These are phyloP conservation scores for Camellia lanceoleosa DNA, from an alignment of 148 eudicot genomes.

Conservation along the genomic window DNA sequence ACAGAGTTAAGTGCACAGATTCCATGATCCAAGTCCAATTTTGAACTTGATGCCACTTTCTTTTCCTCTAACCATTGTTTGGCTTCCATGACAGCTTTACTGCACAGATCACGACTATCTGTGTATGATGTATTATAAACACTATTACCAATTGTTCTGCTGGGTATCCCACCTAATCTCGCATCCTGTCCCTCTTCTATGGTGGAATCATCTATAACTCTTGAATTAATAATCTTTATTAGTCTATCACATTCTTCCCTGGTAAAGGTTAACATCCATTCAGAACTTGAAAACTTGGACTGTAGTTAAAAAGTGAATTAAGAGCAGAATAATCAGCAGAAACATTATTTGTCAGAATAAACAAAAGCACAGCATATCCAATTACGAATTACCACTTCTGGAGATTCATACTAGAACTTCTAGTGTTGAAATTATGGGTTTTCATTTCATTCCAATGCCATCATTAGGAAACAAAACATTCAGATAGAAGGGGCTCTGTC, in stretches of 20 bases:
- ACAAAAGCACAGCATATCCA: not conserved
- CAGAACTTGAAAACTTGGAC: conserved; percentile 14
- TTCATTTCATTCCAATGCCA: not conserved
- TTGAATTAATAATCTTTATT: conserved; percentile 57
- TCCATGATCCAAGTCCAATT: conserved; percentile 33
- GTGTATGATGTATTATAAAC: conserved; percentile 2
- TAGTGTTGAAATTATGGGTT: not conserved
- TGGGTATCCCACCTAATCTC: conserved; percentile 19
- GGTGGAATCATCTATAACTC: conserved; percentile 36
- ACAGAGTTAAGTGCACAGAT: conserved; percentile 26
- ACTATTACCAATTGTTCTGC: conserved; percentile 23
- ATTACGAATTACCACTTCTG: not conserved
- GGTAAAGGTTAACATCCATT: conserved; percentile 27
- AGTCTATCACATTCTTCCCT: conserved; percentile 81
- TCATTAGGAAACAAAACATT: not conserved
- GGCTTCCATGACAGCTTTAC: conserved; percentile 72
- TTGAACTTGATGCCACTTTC: conserved; percentile 51
- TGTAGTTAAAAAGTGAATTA: not conserved
- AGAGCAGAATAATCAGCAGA: not conserved
- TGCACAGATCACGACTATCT: conserved; percentile 45
- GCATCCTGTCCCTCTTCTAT: conserved; percentile 23
- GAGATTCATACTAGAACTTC: not conserved
- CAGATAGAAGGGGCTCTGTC: too few species aligned
- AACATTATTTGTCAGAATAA: not conserved
- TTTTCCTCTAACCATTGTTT: conserved; percentile 77